Evolutionary conservation across 495 filamentous ascomycete species (phyloP), one percentile per base, ranked within the genome.

Genomic region (Astrothelium subdiscretum): DNA sequence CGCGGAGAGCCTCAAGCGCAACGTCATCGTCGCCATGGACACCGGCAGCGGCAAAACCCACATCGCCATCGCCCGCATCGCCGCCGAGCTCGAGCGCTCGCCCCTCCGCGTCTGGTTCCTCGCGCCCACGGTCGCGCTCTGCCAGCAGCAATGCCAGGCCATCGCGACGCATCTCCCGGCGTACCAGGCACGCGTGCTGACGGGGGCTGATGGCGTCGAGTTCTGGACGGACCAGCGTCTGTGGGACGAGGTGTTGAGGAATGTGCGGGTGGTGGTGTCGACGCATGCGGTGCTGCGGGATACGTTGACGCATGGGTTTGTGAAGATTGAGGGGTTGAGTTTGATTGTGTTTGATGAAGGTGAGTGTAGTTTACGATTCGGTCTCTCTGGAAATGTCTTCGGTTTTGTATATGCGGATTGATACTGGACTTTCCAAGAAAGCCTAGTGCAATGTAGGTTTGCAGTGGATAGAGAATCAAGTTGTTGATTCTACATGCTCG

Each of bases 41-140:
- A 96, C 92, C 0, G 92, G 92, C 1, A 90, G 84, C 70, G 92
- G 92, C 10, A 97, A 97, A 73, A 97, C 92, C 2, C 86, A 89
- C 62, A 85, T 96, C 62, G 92, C 92, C 31, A 74, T 94, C 8
- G 75, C 91, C 59, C 85, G 92, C 32, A 95, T 95, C 32, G 78
- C 77, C 40, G 78, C 76, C 32, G 89, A 95, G 70, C 78, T 97
- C n/a, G 86, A 92, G 68, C 76, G 73, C 59, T 78, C 76, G 31
- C 15, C 2, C 24, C 40, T 95, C 89, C 67, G 91, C 35, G 77
- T 90, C 10, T 97, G 92, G 92, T 94, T 97, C 70, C 74, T 95
- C 57, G 83, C 85, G 0, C 91, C 91, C 4, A 94, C 87, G 5
- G 84, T 94, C 11, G 79, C 81, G 3, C 75, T 97, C 2, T 86